Base-by-base conservation (phyloP, 768 basidiomycete species). In the Lactarius deliciosus region DNA sequence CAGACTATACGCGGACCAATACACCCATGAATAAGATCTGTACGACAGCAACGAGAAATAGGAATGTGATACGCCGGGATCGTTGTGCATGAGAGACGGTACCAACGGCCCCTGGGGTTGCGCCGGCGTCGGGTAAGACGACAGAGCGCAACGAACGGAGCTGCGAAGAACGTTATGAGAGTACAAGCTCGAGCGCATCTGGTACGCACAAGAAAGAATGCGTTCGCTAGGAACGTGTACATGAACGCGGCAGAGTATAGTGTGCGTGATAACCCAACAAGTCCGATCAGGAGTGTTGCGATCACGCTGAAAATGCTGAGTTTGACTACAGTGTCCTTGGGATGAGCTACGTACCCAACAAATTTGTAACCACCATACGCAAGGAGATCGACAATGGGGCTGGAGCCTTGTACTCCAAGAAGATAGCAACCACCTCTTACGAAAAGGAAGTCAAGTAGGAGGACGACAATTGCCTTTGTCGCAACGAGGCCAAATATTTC, bases 291-390 rank as follows among this genome's bases (percentile, higher is more conserved):
- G n/a, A 97, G 78, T 2, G 91, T 88, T 15, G 89, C 77, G 70
- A 97, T 96, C 47, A 98, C 92, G 1, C 95, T 96, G 68, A 8
- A n/a, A 3, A 68, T 11, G 9, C 13, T 60, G 41, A 65, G 47
- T 38, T 43, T 53, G 2, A 20, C 45, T 15, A 18, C 60, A 7
- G 6, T 18, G 36, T 16, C 40, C 40, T 60, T 40, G 59, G 65
- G 20, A 34, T 18, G 6, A 34, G 47, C 30, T 1, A 79, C 87
- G 34, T 69, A 94, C 94, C 94, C 96, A 34, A 98, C 92, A 72
- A 99, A 98, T 74, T 99, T 98, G 79, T 98, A 98, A 0, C 97
- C 96, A 5, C 90, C 91, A 74, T 98, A 98, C 0, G 96, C 92
- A 36, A 97, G 78, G 57, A 98, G 77, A 73, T 97, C 94, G 5